Base-by-base conservation (phyloP, 805 yeast species). In the Lachancea sp. region DNA sequence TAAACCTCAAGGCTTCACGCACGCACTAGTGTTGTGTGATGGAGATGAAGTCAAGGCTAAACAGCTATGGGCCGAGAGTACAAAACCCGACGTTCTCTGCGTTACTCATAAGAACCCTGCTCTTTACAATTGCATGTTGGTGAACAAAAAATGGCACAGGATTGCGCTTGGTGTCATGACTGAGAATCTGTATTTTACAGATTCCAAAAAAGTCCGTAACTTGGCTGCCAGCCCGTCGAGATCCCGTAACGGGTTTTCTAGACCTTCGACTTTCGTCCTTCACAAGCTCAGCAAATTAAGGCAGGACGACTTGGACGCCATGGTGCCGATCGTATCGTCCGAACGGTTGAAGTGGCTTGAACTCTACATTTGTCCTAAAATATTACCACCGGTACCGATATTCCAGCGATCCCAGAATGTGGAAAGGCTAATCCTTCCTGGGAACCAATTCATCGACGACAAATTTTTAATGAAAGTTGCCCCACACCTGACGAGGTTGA, bases 311-410 rank as follows among this genome's bases (percentile, higher is more conserved):
- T 50, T 85, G 19, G 79, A 79, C 18, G 34, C 51, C n/a, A 52
- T 80, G 7, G 62, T 74, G 2, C 54, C 58, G 15, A 40, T 50
- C 4, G 46, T 70, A 4, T 58, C 72, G 22, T 76, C 78, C 28
- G 66, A 71, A 2, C 64, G 69, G 31, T 57, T 87, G 32, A 68
- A 71, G 48, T 77, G 83, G 83, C 65, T 88, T 22, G 95, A 88
- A 58, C 69, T 87, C 51, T 86, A 83, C 62, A 82, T 89, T 54
- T 87, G 96, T 55, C 90, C 96, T 5, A 70, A 69, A 33, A 55
- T 84, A 22, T 52, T 71, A 6, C 95, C 95, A 3, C 64, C 78
- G 0, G 46, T 63, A 6, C 44, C 57, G 2, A 66, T 80, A 55
- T 64, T 79, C 33, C 46, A 65, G 2, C 70, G 71, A 4, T 51